These are phyloP conservation scores for Arabidopsis hybrid DNA, from an alignment of 441 rosid genomes.

Conservation along the genomic window DNA sequence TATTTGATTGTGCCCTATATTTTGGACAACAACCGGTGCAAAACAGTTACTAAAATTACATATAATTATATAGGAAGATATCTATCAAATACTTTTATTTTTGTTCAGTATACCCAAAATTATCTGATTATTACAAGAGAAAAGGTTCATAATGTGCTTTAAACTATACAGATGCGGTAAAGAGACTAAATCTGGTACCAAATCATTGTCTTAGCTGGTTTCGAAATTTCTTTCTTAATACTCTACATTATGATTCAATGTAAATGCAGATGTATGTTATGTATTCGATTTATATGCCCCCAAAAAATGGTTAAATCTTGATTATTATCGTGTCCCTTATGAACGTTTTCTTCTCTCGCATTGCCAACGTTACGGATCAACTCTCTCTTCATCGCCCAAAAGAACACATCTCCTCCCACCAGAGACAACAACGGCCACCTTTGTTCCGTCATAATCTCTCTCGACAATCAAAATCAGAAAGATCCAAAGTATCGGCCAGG, in stretches of 20 bases:
- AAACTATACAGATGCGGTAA: background rate
- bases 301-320: constrained; percentile 9
- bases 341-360: background rate
- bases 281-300: background rate
- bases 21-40: background rate
- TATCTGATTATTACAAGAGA: background rate
- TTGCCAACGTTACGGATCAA: background rate
- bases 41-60: background rate
- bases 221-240: constrained; percentile 17
- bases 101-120: background rate
- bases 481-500: constrained; percentile 53
- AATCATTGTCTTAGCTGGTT: constrained; percentile 30
- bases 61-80: background rate
- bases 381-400: constrained; percentile 26
- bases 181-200: constrained; percentile 29
- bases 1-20: background rate
- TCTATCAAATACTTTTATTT: background rate
- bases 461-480: background rate
- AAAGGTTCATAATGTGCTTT: background rate
- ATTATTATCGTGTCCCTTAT: constrained; percentile 4
- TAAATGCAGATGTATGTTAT: background rate
- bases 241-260: constrained; percentile 26
- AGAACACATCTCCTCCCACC: background rate
- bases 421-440: background rate
- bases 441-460: background rate